Evolutionary conservation across 1,284 basidiomycete genomes (phyloP).

Genomic region (Leccinum pachyderme): DNA sequence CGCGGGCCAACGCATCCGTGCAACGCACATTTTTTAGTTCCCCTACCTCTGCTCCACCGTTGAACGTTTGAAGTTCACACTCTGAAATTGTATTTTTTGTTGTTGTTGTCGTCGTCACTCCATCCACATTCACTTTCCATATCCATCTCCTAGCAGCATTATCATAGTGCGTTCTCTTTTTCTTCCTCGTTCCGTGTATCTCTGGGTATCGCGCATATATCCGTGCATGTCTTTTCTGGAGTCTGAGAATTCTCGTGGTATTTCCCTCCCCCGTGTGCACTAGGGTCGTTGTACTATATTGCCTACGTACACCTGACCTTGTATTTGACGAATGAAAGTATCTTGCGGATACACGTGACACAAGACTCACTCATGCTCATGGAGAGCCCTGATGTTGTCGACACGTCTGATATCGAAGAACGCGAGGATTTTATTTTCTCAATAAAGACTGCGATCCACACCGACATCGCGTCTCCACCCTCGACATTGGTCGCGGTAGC

Average conservation of each 20-base stretch:
- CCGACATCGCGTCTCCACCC: constrained; percentile 1
- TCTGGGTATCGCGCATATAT: constrained; percentile 26
- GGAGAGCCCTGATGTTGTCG: constrained; percentile 47
- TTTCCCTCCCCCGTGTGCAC: neutral
- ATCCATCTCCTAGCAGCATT: constrained; percentile 17
- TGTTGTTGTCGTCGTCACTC: constrained; percentile 2
- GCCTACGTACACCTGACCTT: constrained; percentile 10
- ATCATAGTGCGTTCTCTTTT: neutral
- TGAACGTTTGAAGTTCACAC: constrained; percentile 31
- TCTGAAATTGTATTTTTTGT: constrained; percentile 23
- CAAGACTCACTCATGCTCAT: constrained; percentile 10
- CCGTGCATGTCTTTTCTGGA: constrained; percentile 17
- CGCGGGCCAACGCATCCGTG: constrained; percentile 53
- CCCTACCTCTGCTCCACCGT: constrained; percentile 28
- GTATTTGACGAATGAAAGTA: constrained; percentile 18
- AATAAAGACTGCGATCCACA: neutral
- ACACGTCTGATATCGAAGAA: constrained; percentile 61
- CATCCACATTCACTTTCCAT: constrained; percentile 8
- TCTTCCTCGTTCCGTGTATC: constrained; percentile 15
- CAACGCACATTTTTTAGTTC: constrained; percentile 55
- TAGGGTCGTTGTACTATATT: constrained; percentile 8
- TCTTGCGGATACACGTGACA: constrained; percentile 23
- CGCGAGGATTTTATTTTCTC: constrained; percentile 38
- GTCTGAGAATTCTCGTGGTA: constrained; percentile 4
- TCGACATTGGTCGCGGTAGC: neutral